These are phyloP conservation scores for Linderniella brevidens DNA, from an alignment of 257 asterid species.

Conservation along the genomic window DNA sequence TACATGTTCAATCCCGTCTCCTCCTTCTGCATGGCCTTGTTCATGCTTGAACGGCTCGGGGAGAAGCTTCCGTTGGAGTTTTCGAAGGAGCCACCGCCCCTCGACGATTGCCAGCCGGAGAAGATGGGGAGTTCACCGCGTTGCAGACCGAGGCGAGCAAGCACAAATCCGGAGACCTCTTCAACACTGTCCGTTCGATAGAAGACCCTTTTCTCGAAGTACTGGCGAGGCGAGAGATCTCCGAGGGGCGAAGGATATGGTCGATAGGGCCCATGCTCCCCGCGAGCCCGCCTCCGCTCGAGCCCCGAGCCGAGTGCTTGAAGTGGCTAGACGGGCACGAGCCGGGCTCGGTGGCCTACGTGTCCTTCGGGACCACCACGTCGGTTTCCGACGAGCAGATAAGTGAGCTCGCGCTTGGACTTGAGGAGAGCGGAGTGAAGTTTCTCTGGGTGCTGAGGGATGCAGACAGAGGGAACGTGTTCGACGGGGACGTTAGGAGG, in stretches of 20 bases:
- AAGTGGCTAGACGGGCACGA: conserved; percentile 26
- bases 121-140: conserved; percentile 8
- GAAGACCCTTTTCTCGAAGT: conserved; percentile 19
- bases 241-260: conserved; percentile 14
- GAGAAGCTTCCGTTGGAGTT: no score
- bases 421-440: conserved; percentile 25
- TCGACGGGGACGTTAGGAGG: conserved; percentile 6
- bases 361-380: conserved; percentile 23
- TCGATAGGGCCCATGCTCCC: conserved; percentile 31
- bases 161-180: conserved; percentile 15
- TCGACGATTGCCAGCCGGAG: no score
- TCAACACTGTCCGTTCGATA: conserved; percentile 21
- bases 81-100: no score
- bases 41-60: no score
- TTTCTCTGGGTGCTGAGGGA: conserved; percentile 35
- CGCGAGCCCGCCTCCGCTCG: not conserved
- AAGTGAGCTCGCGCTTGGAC: conserved; percentile 21
- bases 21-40: not conserved
- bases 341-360: conserved; percentile 21
- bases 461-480: conserved; percentile 20
- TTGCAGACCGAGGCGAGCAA: conserved; percentile 6
- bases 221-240: conserved; percentile 8
- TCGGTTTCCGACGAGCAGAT: conserved; percentile 19
- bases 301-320: conserved; percentile 12
- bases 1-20: conserved; percentile 13